Base-by-base conservation (phyloP, 768 basidiomycete genomes). In the Mycena rosella region DNA sequence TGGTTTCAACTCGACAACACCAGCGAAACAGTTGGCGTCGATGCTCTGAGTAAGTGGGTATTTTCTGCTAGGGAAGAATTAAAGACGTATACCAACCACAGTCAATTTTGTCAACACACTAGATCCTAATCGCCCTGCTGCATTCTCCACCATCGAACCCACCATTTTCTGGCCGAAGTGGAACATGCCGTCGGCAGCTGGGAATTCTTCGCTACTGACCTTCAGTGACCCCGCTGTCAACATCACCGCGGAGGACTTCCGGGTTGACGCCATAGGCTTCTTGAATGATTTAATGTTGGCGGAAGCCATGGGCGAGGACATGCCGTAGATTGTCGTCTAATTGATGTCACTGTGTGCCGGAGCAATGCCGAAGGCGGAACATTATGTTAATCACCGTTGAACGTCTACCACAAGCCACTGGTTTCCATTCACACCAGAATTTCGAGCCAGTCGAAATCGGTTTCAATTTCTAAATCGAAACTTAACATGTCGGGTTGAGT, bases 81-180 rank as follows among this genome's bases (percentile, higher is more conserved):
- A 11, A 34, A 34, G 11, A 34, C 5, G 5, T 11, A 34, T 34
- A 34, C 11, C 32, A 34, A 34, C 11, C 32, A 11, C 22, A 57
- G 55, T 42, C 15, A 57, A 42, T 20, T 57, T 57, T 26, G 18
- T 57, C 24, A 57, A 57, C 55, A 57, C 55, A 14, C 55, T 57
- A 3, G 40, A 57, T 40, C 55, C 55, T 40, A 57, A 57, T 26
- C 20, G 34, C 32, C 24, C 53, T 38, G 18, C 53, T 5, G 55
- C 24, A 27, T 9, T 24, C 22, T 14, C n/a, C 15, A 57, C 20
- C 11, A 42, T n/a, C 34, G 2, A 22, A 6, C 22, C 49, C 18
- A 2, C 27, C 38, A 38, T 55, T 11, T 24, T 22, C 34, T 57
- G 55, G 32, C 11, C 32, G 32, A 34, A 34, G 32, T 6, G 32